Base-by-base conservation (phyloP, 768 basidiomycete genomes). In the Lactarius sanguifluus region DNA sequence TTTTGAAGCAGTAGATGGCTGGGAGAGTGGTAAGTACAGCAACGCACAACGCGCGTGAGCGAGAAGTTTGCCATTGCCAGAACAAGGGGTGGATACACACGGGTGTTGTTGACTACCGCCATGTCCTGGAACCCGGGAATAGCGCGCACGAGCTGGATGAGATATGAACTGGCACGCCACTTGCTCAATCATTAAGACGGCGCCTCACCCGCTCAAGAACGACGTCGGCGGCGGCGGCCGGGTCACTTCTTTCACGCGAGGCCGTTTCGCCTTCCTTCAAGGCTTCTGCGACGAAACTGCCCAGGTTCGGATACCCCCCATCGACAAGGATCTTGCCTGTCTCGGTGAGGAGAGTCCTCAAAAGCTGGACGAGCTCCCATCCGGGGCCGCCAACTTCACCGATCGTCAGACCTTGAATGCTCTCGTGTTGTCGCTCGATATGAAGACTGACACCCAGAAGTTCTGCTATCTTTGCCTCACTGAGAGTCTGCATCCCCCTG, bases 1-100 rank as follows among this genome's bases (percentile, higher is more conserved):
- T 96, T 77, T 94, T 94, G 82, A 94, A 92, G 73, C 91, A 86
- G 77, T 92, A 95, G 28, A 94, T 81, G n/a, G 85, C 91, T 93
- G 70, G 15, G 34, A 28, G 55, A 45, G 45, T 9, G 50, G 36
- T 23, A 47, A 40, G 38, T 40, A 40, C 38, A 15, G 20, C 43
- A 50, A n/a, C 50, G 25, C 50, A 50, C 23, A 25, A 50, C 32
- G 32, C 16, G 50, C 40, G 52, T 62, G 57, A 66, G 57, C 30
- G 64, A 61, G 59, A 57, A 59, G 61, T 54, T 62, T 20, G 18
- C n/a, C 1, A 10, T n/a, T 50, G 50, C 23, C 23, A 40, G 38
- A 58, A 55, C 64, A 68, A 41, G 16, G 34, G 54, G 45, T 45
- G 40, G 52, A 8, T 58, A 78, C 85, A 68, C 72, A 91, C 91